These are phyloP conservation scores for Dactylellina cionopaga DNA, from an alignment of 2,329 filamentous ascomycete species.

Conservation along the genomic window DNA sequence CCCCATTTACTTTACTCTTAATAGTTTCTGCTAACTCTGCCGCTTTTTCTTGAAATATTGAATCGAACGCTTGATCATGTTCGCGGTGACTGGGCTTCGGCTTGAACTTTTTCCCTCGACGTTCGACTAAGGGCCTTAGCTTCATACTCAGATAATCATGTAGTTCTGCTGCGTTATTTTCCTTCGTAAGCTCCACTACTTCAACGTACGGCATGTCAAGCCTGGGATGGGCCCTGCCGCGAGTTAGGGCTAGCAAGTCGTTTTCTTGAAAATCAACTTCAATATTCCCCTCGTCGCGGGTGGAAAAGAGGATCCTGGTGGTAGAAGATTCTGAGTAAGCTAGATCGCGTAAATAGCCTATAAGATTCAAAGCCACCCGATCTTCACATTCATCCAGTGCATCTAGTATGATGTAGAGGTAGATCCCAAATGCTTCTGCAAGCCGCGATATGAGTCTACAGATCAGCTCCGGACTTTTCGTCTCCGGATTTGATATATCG, in stretches of 20 bases:
- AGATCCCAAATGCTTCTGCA: not conserved
- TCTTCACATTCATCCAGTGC: slow-evolving; percentile 32
- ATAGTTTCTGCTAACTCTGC: slow-evolving; percentile 4
- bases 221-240: not conserved
- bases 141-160: slow-evolving; percentile 5
- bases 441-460: slow-evolving; percentile 14
- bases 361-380: not conserved
- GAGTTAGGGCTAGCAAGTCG: not conserved
- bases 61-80: not conserved
- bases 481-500: not conserved
- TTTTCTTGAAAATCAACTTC: slow-evolving; percentile 9
- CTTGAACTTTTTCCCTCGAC: slow-evolving; percentile 1
- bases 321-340: not conserved
- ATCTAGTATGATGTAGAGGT: slow-evolving; percentile 27
- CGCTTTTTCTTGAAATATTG: not conserved
- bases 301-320: slow-evolving; percentile 4
- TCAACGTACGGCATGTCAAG: not conserved
- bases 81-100: not conserved
- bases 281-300: slow-evolving; percentile 4
- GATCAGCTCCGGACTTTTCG: not conserved
- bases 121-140: slow-evolving; percentile 3
- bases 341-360: slow-evolving; percentile 1
- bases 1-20: slow-evolving; percentile 17
- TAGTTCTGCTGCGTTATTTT: slow-evolving; percentile 2
- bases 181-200: not conserved